phyloP scores from a whole-genome alignment of 495 filamentous ascomycete genomes.

The Ascobolus immersus region DNA sequence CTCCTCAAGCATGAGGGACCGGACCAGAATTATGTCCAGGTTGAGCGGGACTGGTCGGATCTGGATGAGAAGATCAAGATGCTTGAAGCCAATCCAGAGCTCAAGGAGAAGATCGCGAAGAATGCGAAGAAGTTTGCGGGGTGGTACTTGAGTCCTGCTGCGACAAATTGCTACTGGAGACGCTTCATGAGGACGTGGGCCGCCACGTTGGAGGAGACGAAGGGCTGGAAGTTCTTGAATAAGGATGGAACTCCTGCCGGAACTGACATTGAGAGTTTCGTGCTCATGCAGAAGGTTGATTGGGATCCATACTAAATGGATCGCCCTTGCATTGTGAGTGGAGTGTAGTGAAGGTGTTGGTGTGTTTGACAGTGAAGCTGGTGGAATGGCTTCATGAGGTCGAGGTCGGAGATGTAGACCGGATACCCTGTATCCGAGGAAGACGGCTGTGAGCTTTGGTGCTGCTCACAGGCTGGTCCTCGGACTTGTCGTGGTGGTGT shows the following conservation, averaged over 20 bases:
- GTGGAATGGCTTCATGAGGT: no score
- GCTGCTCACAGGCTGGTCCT: no score
- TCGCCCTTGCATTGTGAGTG: no score
- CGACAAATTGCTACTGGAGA: conserved; percentile 36
- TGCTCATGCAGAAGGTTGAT: conserved; percentile 4
- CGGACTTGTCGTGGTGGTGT: no score
- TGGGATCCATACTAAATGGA: no score
- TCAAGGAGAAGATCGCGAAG: conserved; percentile 29
- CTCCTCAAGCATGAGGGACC: conserved; percentile 23
- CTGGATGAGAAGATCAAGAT: conserved; percentile 27
- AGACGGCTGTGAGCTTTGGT: no score
- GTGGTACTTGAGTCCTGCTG: conserved; percentile 34
- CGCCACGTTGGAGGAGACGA: conserved; percentile 11
- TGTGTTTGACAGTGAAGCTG: no score
- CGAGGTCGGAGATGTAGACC: no score
- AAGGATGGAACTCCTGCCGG: no score
- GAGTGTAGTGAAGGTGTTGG: no score
- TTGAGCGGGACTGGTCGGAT: conserved; percentile 28
- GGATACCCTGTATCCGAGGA: no score
- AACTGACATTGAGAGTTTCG: conserved; percentile 3
- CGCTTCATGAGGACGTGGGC: conserved; percentile 26
- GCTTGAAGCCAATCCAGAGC: conserved; percentile 23
- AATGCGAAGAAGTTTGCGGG: conserved; percentile 31
- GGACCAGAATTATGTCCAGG: conserved; percentile 34
- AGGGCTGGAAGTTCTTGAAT: no score